Conservation (phyloP, 495 filamentous ascomycete genomes). For the Sporormia fimetaria region DNA sequence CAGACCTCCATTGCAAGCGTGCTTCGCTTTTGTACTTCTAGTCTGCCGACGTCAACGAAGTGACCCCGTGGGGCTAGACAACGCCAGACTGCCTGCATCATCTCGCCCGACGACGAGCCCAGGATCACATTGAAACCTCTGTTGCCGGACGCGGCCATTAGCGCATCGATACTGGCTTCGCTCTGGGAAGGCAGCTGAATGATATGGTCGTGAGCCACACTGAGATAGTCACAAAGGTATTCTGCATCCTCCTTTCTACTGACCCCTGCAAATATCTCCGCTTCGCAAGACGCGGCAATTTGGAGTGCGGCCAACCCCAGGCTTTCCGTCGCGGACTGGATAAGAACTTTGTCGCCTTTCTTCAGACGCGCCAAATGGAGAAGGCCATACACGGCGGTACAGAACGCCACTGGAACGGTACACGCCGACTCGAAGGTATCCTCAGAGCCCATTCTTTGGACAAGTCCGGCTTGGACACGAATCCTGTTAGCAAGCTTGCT, state of each 20-base stretch:
- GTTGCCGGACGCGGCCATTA: conserved; percentile 1
- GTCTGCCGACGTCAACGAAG: conserved; percentile 17
- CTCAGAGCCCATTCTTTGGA: conserved; percentile 33
- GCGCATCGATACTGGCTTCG: neutral
- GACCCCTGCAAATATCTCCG: conserved; percentile 14
- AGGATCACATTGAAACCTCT: conserved; percentile 19
- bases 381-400: conserved; percentile 49
- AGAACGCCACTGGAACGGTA: conserved; percentile 46
- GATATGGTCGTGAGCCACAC: conserved; percentile 1
- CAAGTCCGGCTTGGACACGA: conserved; percentile 2
- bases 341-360: conserved; percentile 25
- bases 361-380: conserved; percentile 30
- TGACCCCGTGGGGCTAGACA: conserved; percentile 4
- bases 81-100: conserved; percentile 2
- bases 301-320: conserved; percentile 18
- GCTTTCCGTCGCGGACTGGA: conserved; percentile 18
- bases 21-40: conserved; percentile 3
- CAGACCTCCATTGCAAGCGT: conserved; percentile 10
- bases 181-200: conserved; percentile 12
- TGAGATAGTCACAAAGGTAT: neutral
- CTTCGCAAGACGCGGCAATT: conserved; percentile 4
- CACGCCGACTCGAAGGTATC: conserved; percentile 44
- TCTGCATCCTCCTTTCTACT: conserved; percentile 4
- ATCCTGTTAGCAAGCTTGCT: conserved; percentile 11
- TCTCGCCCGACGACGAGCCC: conserved; percentile 1